phyloP scores from a whole-genome alignment of 805 yeast genomes.

The Barnettozyma populi region DNA sequence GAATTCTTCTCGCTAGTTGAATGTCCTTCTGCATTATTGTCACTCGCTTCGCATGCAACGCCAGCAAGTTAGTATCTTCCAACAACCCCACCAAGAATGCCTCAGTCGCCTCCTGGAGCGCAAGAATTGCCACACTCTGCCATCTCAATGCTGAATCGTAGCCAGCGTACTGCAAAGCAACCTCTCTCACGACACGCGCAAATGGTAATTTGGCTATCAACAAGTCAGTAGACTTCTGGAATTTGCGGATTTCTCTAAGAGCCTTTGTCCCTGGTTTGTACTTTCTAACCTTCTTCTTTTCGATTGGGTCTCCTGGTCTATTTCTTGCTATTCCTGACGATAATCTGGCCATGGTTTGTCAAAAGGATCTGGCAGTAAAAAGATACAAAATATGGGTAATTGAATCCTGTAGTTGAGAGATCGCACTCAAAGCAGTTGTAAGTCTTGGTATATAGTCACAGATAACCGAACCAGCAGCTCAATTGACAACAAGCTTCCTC shows the following conservation, averaged over 20 bases:
- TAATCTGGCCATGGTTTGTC: slow-evolving; percentile 1
- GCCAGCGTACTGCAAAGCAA: slow-evolving; percentile 53
- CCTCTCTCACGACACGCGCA: slow-evolving; percentile 70
- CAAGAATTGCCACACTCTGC: slow-evolving; percentile 75
- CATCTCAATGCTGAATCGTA: slow-evolving; percentile 41
- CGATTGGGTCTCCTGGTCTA: slow-evolving; percentile 50
- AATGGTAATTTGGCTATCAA: slow-evolving; percentile 69
- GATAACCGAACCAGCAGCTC: slow-evolving; percentile 1
- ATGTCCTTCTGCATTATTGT: slow-evolving; percentile 82
- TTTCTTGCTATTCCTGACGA: slow-evolving; percentile 27
- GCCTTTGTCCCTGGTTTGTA: slow-evolving; percentile 65
- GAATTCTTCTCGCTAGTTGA: slow-evolving; percentile 70
- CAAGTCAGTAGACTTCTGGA: slow-evolving; percentile 63
- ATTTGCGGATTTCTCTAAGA: slow-evolving; percentile 59
- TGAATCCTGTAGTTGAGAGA: too few relatives aligned
- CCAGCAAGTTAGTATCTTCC: slow-evolving; percentile 74
- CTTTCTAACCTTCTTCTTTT: slow-evolving; percentile 40
- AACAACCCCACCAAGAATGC: slow-evolving; percentile 67
- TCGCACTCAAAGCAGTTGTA: neutral
- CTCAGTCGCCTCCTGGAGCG: slow-evolving; percentile 78
- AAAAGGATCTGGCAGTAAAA: neutral
- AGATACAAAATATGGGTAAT: neutral
- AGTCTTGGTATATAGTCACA: neutral
- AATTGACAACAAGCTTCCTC: neutral
- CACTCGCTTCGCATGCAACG: slow-evolving; percentile 77